Base-by-base conservation (phyloP, 2,329 filamentous ascomycete genomes). In the Pseudogymnoascus pannorum region DNA sequence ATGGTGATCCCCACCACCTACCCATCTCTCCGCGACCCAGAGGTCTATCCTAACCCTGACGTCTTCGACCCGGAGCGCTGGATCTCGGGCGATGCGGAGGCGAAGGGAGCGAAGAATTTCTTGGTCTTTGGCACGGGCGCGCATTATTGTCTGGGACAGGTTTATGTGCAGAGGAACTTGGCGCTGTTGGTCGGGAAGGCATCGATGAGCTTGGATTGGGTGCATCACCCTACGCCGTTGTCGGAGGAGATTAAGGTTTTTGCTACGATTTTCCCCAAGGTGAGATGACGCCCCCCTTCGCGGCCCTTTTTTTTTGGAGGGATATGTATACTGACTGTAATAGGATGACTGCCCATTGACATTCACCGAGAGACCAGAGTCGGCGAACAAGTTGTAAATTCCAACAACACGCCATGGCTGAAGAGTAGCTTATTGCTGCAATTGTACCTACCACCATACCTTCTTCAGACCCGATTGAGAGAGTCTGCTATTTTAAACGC, bases 201-300 rank as follows among this genome's bases (percentile, higher is more conserved):
- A 7, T 89, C 90, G 66, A 81, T 96, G 74, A 80, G 87, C 72
- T 80, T 97, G 67, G 86, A 97, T 75, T 97, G 93, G 93, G 83
- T 87, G 74, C 94, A 99, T 75, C 86, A 91, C 73, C 77, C 91
- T 16, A 97, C 94, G 9, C 85, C 89, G 0, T 72, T 80, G 63
- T 96, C 91, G 0, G 94, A 99, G 78, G 87, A 96, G 75, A 97
- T 99, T 76, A 93, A 96, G 79, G 93, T 97, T 67, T 99, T 97
- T 77, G 94, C 94, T 40, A 97, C 92, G 26, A 96, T 99, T 69
- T 99, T 99, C 82, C 94, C 94, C 61, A 88, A 89, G 88, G 92
- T 95, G 77, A 75, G 87, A n/a, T n/a, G n/a, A n/a, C n/a, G n/a
- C n/a, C n/a, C n/a, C n/a, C n/a, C n/a, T n/a, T n/a, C n/a, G n/a